Base-by-base conservation (phyloP, 2,329 filamentous ascomycete species). In the Aphanoascus verrucosus region DNA sequence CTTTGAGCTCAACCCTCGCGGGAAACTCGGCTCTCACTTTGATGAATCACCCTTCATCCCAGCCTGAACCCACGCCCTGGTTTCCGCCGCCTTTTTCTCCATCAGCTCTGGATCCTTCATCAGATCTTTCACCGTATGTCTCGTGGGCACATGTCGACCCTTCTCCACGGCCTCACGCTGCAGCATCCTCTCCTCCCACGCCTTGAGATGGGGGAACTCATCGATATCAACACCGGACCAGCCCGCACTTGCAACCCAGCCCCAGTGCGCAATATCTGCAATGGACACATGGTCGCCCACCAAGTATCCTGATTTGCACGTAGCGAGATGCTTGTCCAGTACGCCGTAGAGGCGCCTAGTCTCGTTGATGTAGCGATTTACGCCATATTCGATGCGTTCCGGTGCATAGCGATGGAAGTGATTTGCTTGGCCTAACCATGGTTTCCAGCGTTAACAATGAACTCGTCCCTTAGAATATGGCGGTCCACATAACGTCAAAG, bases 361-460 rank as follows among this genome's bases (percentile, higher is more conserved):
- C 72, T 95, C 89, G 65, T 88, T 93, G 64, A 77, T 73, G 72
- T 94, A 95, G 46, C 89, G 80, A 64, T 86, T 81, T 53, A 94
- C 81, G 57, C 85, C 88, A 66, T 95, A 94, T 63, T 83, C 75
- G 62, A 94, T 91, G 66, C 79, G 82, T 66, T 90, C 85, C 0
- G 87, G 86, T 0, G 88, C 88, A 63, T 94, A 94, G 53, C 86
- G 80, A 46, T 73, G 74, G 70, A 94, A 94, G 70, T 94, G 88
- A 69, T 93, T 89, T 50, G 87, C 79, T 50, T 57, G 55, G n/a
- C 55, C 55, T 57, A 44, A 35, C 35, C 23, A 54, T 54, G 35
- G 5, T 20, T 1, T 19, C 14, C 9, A n/a, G 38, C 15, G 15
- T 46, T 19, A 53, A 9, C 20, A 7, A 23, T 17, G 31, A n/a